A percentile compares a stretch with the other conserved stretches of the same genome.
These are phyloP conservation scores for Cytospora chrysosperma DNA, from an alignment of 2,329 filamentous ascomycete species.

Conservation along the genomic window DNA sequence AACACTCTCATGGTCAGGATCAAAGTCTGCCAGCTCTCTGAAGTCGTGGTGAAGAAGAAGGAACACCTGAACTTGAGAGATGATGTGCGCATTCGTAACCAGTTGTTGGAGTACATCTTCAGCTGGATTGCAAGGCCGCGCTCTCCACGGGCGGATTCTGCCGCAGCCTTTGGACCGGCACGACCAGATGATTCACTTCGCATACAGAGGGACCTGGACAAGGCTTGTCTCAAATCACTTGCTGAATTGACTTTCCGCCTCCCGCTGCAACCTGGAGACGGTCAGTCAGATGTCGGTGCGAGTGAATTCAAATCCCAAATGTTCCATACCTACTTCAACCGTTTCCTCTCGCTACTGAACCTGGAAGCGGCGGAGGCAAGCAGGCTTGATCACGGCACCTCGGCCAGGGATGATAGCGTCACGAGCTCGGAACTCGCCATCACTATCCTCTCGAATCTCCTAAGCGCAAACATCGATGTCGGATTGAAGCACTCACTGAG, in stretches of 20 bases:
- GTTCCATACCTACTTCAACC: slow-evolving; percentile 71
- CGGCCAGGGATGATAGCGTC: slow-evolving; percentile 51
- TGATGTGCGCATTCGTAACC: slow-evolving; percentile 67
- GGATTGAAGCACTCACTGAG: slow-evolving; percentile 68
- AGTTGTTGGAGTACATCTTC: slow-evolving; percentile 66
- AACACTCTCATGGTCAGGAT: slow-evolving; percentile 64
- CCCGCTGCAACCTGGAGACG: slow-evolving; percentile 64
- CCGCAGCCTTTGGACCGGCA: slow-evolving; percentile 36
- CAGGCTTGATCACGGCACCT: slow-evolving; percentile 43
- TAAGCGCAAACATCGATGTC: slow-evolving; percentile 71
- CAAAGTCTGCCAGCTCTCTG: slow-evolving; percentile 66
- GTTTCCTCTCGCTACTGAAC: slow-evolving; percentile 65
- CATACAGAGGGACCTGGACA: slow-evolving; percentile 65
- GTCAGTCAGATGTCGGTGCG: slow-evolving; percentile 63
- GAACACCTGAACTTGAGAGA: slow-evolving; percentile 68
- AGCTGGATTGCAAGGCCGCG: slow-evolving; percentile 65
- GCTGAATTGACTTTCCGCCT: slow-evolving; percentile 65
- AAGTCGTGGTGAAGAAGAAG: slow-evolving; percentile 64
- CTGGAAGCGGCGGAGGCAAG: slow-evolving; percentile 49
- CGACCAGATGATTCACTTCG: slow-evolving; percentile 57
- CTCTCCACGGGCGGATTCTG: slow-evolving; percentile 46
- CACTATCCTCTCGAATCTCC: slow-evolving; percentile 64
- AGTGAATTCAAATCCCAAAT: slow-evolving; percentile 69
- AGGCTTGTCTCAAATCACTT: slow-evolving; percentile 63
- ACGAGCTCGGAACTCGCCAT: slow-evolving; percentile 64